A percentile compares a stretch with the other conserved stretches of the same genome.
Conservation (phyloP, 768 basidiomycete genomes). For the Russula abietina region DNA sequence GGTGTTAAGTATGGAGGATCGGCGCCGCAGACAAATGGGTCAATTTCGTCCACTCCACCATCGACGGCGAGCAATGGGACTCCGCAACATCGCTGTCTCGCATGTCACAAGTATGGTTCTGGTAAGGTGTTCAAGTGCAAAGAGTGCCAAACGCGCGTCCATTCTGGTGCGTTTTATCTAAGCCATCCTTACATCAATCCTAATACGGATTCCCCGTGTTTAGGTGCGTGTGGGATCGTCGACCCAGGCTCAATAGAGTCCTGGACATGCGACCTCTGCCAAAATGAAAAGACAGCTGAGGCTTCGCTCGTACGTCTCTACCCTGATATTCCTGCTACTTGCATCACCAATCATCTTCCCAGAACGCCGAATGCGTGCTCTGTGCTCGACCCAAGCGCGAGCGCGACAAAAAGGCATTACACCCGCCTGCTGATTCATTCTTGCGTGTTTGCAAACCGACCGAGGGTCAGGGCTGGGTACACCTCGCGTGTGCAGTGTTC, state of each 20-base stretch:
- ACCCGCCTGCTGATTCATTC: conserved; percentile 54
- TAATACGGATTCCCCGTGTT: not conserved
- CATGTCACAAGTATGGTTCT: conserved; percentile 71
- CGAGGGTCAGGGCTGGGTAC: conserved; percentile 90
- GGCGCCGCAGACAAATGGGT: conserved; percentile 37
- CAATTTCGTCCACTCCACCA: conserved; percentile 56
- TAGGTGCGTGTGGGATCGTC: conserved; percentile 62
- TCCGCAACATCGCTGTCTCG: conserved; percentile 65
- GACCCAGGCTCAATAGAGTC: conserved; percentile 58
- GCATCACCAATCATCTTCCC: conserved; percentile 12
- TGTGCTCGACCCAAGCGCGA: conserved; percentile 60
- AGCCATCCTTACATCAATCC: not conserved
- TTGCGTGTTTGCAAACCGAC: conserved; percentile 82
- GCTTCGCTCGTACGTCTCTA: conserved; percentile 63
- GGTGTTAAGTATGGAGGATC: not conserved
- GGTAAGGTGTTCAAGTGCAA: conserved; percentile 79
- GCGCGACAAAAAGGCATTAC: conserved; percentile 39
- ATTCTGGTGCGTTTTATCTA: conserved; percentile 55
- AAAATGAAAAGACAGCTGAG: conserved; percentile 75
- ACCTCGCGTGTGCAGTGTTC: conserved; percentile 85
- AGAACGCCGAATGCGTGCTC: conserved; percentile 82
- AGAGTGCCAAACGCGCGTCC: conserved; percentile 70
- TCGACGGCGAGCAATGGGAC: conserved; percentile 36
- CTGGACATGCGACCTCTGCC: conserved; percentile 86
- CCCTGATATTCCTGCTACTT: not conserved